Percentiles rank a stretch among this genome's conserved stretches.
Conservation (phyloP, 2,329 filamentous ascomycete genomes). For the Colletotrichum liaoningense region DNA sequence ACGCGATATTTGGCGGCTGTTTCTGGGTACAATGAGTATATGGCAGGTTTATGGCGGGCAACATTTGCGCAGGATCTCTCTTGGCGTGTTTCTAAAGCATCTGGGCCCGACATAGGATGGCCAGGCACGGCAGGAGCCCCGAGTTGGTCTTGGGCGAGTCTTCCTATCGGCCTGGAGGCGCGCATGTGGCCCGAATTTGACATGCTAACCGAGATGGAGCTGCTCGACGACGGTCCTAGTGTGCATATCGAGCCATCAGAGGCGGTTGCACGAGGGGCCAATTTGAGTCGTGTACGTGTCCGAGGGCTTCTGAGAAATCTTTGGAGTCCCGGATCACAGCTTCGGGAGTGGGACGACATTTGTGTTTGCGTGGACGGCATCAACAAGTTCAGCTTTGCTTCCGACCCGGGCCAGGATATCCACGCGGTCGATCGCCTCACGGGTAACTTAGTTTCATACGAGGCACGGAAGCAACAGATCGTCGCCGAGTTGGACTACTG, state of each 20-base stretch:
- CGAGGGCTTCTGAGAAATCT: background rate
- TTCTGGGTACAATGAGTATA: background rate
- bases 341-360: background rate
- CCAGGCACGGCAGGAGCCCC: background rate
- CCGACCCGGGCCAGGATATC: background rate
- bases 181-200: background rate
- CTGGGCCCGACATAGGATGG: background rate
- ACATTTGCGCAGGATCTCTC: background rate
- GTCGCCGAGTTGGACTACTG: background rate
- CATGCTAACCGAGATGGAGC: background rate
- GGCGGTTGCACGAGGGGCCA: background rate
- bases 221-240: background rate
- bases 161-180: background rate
- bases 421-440: background rate
- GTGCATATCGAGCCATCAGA: background rate
- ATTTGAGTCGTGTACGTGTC: background rate
- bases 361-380: background rate
- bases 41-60: background rate
- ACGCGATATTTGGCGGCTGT: background rate
- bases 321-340: background rate
- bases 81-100: background rate
- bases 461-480: background rate
- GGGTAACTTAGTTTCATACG: background rate
- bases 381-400: background rate
- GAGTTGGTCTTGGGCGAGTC: background rate